Evolutionary conservation across 768 basidiomycete genomes (phyloP).

Genomic region (Candolleomyces aberdarensis): DNA sequence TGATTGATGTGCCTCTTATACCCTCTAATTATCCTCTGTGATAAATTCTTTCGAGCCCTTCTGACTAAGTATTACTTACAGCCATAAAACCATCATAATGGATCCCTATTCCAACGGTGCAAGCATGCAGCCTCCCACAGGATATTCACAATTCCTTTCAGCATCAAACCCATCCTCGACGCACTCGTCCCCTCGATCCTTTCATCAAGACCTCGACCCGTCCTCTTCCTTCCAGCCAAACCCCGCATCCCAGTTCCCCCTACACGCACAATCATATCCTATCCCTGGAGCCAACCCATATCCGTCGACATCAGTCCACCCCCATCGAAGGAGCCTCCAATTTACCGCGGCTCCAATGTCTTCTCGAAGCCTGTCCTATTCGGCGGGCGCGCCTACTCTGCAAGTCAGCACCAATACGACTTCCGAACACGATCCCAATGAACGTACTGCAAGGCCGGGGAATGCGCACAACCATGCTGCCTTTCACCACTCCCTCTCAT

Average conservation of each 20-base stretch:
- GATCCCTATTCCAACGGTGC: conserved; percentile 12
- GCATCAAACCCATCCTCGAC: conserved; percentile 33
- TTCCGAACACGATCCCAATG: conserved; percentile 41
- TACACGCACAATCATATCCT: conserved; percentile 26
- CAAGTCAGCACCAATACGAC: conserved; percentile 39
- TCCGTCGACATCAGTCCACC: conserved; percentile 17
- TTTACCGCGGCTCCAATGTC: conserved; percentile 2
- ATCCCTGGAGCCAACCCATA: conserved; percentile 20
- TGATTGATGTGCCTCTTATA: conserved; percentile 1
- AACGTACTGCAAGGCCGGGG: conserved; percentile 46
- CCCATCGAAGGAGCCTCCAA: conserved; percentile 13
- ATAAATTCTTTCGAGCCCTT: no score
- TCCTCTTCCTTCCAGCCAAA: conserved; percentile 12
- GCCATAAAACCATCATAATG: conserved; percentile 1
- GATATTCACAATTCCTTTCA: conserved; percentile 22
- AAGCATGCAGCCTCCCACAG: conserved; percentile 11
- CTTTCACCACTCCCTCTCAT: conserved; percentile 32
- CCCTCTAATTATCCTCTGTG: not conserved
- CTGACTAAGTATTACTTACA: not conserved
- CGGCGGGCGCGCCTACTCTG: conserved; percentile 20
- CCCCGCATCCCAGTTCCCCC: conserved; percentile 9
- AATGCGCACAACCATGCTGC: conserved; percentile 44
- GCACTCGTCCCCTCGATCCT: conserved; percentile 29
- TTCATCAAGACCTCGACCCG: conserved; percentile 21
- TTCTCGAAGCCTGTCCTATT: not conserved